A percentile compares a stretch with the other conserved stretches of the same genome.
Conservation (phyloP, 495 filamentous ascomycete genomes). For the Emericellopsis terricola region DNA sequence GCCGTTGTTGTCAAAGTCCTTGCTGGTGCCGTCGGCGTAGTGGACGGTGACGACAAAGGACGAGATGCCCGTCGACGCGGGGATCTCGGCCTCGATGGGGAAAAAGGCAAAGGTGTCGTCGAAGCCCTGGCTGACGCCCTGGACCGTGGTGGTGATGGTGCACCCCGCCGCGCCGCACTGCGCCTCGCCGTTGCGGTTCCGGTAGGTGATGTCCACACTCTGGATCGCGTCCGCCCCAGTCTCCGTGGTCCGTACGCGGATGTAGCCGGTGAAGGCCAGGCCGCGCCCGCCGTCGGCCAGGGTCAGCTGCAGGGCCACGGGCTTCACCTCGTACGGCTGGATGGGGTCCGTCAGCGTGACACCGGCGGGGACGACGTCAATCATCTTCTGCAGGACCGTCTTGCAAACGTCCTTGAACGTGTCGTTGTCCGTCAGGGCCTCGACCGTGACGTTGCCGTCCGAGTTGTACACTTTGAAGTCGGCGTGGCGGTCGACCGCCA, state of each 20-base stretch:
- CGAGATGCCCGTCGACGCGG: constrained; percentile 22
- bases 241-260: constrained; percentile 24
- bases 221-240: constrained; percentile 13
- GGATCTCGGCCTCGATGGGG: constrained; percentile 19
- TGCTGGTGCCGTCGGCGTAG: constrained; percentile 19
- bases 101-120: constrained; percentile 40
- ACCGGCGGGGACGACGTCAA: constrained; percentile 36
- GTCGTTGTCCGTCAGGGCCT: constrained; percentile 20
- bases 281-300: constrained; percentile 17
- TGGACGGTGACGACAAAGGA: constrained; percentile 24
- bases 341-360: constrained; percentile 33
- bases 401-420: constrained; percentile 29
- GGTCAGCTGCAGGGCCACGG: constrained; percentile 28
- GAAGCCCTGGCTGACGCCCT: constrained; percentile 33
- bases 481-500: constrained; percentile 22
- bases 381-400: constrained; percentile 37
- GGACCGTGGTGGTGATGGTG: constrained; percentile 21
- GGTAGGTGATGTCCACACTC: constrained; percentile 57
- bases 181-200: constrained; percentile 88
- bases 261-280: constrained; percentile 20
- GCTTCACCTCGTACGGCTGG: constrained; percentile 40
- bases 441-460: constrained; percentile 38
- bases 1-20: constrained; percentile 28
- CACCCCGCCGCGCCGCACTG: constrained; percentile 33
- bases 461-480: constrained; percentile 38